Evolutionary conservation across 2,329 filamentous ascomycete species (phyloP).

Genomic region (Aureobasidium leucospermi): DNA sequence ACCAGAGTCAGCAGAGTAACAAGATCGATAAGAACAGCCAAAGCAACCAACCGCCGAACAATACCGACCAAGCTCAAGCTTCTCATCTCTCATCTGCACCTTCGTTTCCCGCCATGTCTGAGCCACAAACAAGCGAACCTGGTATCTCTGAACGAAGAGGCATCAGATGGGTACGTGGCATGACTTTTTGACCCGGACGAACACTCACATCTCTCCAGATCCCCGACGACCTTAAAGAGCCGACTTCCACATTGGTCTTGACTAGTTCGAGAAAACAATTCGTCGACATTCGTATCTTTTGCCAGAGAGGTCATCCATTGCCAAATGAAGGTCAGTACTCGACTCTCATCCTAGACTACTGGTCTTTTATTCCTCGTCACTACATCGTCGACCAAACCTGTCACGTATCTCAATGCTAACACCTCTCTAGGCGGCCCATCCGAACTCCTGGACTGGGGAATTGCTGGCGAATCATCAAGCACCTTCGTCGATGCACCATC

Average conservation of each 20-base stretch:
- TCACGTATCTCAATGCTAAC: not conserved
- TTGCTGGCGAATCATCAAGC: slow-evolving; percentile 49
- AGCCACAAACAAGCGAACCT: not conserved
- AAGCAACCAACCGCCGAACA: not conserved
- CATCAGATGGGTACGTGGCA: slow-evolving; percentile 4
- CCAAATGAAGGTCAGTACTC: slow-evolving; percentile 17
- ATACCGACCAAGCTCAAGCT: not conserved
- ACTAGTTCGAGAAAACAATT: slow-evolving; percentile 52
- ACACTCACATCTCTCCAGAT: not conserved
- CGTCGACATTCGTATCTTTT: slow-evolving; percentile 54
- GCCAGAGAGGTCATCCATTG: slow-evolving; percentile 16
- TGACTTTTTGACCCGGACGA: not conserved
- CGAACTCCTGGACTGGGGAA: slow-evolving; percentile 55
- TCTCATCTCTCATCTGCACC: not conserved
- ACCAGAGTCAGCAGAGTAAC: too few relatives aligned
- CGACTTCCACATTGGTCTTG: slow-evolving; percentile 57
- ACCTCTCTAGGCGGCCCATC: slow-evolving; percentile 23
- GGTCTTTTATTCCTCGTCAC: not conserved
- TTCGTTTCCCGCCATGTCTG: not conserved
- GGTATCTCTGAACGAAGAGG: slow-evolving; percentile 2
- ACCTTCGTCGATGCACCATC: slow-evolving; percentile 19
- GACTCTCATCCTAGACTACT: too few relatives aligned
- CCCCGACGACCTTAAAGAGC: slow-evolving; percentile 43
- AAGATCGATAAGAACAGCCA: not conserved
- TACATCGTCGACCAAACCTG: not conserved